phyloP scores from a whole-genome alignment of 2,329 filamentous ascomycete genomes.

The Zymoseptoria tritici region DNA sequence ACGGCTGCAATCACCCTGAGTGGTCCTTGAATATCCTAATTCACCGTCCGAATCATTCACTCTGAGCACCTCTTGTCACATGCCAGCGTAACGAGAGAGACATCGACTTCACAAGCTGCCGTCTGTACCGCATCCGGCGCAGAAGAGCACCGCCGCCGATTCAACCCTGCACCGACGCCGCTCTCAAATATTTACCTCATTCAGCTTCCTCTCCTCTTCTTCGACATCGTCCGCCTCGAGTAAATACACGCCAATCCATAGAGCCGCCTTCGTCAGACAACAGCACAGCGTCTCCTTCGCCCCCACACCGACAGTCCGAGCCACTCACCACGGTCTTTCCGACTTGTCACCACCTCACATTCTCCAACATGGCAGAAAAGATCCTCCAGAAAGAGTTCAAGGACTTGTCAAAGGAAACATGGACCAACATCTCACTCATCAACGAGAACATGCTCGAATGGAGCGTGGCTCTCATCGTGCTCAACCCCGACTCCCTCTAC shows the following conservation, averaged over 20 bases:
- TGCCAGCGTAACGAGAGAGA: background rate
- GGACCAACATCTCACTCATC: conserved; percentile 82
- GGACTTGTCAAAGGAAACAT: conserved; percentile 77
- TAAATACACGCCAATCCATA: background rate
- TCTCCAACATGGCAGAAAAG: conserved; percentile 53
- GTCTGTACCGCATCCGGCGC: conserved; percentile 9
- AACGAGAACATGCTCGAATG: conserved; percentile 81
- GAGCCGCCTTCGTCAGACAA: background rate
- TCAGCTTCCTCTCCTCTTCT: conserved; percentile 1
- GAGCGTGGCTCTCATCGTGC: conserved; percentile 81
- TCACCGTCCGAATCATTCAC: background rate
- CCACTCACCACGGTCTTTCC: background rate
- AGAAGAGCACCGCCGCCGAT: conserved; percentile 4
- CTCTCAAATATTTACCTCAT: background rate
- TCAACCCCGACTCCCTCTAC: conserved; percentile 87
- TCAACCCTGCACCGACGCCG: conserved; percentile 8
- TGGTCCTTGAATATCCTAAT: background rate
- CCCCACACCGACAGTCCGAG: background rate
- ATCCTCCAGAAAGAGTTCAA: conserved; percentile 86
- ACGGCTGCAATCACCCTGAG: background rate
- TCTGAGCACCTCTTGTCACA: background rate
- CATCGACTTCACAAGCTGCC: background rate
- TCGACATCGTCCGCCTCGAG: background rate
- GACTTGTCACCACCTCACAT: background rate
- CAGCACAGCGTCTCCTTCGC: background rate